Evolutionary conservation across 768 basidiomycete genomes (phyloP).

Genomic region (Boletus pseudopeckii): DNA sequence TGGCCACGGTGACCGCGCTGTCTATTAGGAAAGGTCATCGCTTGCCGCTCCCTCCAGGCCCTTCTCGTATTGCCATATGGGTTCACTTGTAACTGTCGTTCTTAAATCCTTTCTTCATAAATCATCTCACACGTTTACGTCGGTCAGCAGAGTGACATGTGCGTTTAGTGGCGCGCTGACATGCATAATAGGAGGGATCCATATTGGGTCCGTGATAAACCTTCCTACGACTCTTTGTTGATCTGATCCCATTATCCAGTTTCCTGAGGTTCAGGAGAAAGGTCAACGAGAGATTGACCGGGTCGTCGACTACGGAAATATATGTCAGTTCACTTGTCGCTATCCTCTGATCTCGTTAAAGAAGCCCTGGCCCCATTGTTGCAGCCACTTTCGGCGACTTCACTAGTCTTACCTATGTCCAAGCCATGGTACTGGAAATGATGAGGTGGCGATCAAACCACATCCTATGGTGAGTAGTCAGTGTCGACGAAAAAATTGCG

Average conservation of each 20-base stretch:
- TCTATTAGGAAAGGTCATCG: background rate
- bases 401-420: background rate
- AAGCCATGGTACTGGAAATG: slow-evolving; percentile 7
- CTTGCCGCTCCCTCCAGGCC: slow-evolving; percentile 2
- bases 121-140: background rate
- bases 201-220: slow-evolving; percentile 1
- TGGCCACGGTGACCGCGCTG: background rate
- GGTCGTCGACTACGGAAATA: background rate
- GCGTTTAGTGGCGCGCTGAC: background rate
- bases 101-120: too few species aligned
- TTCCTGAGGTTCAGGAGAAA: slow-evolving; percentile 1
- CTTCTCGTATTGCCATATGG: background rate
- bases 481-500: too few species aligned
- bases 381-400: slow-evolving; percentile 3
- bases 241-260: background rate
- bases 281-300: slow-evolving; percentile 2
- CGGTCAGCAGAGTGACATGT: background rate
- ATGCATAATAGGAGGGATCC: background rate
- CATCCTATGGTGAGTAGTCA: background rate
- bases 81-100: background rate
- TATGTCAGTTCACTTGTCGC: background rate
- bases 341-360: background rate
- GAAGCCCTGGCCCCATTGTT: background rate
- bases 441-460: slow-evolving; percentile 4
- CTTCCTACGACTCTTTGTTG: background rate